Evolutionary conservation across 202 grass and related monocot species (phyloP).

Genomic region (Hordeum pubiflorum): DNA sequence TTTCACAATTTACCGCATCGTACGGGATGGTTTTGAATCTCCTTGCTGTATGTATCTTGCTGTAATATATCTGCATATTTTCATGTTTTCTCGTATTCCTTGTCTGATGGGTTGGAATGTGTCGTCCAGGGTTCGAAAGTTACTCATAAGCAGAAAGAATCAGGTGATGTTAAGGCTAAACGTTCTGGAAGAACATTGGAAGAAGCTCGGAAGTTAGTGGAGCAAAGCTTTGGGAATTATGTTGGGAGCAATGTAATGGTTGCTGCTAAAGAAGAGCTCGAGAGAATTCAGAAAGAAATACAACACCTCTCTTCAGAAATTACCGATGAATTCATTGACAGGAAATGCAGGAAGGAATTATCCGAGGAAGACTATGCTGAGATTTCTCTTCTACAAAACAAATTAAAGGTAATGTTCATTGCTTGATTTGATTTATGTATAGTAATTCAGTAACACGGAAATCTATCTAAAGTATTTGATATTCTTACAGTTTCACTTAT

Average conservation of each 20-base stretch:
- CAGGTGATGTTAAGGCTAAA: constrained; percentile 44
- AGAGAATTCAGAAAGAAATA: constrained; percentile 84
- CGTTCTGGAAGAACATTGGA: constrained; percentile 80
- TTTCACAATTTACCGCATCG: constrained; percentile 95
- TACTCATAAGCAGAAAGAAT: constrained; percentile 66
- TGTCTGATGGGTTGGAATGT: constrained; percentile 24
- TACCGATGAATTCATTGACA: constrained; percentile 80
- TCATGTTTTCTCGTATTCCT: constrained; percentile 19
- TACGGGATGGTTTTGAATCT: constrained; percentile 99
- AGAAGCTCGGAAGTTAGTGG: constrained; percentile 93
- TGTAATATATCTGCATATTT: neutral
- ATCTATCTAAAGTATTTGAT: neutral
- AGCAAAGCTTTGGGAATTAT: constrained; percentile 99
- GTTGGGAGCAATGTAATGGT: constrained; percentile 94
- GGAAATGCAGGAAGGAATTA: constrained; percentile 79
- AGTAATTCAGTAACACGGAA: neutral
- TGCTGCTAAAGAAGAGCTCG: constrained; percentile 82
- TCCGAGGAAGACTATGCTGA: constrained; percentile 74
- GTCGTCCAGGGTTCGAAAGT: constrained; percentile 73
- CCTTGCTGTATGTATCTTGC: constrained; percentile 60
- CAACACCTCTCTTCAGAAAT: constrained; percentile 68
- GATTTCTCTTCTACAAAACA: constrained; percentile 75
- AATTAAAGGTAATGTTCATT: constrained; percentile 58
- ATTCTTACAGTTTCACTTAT: neutral
- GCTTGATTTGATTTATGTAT: constrained; percentile 17